Conservation (phyloP, 768 basidiomycete species). For the Termitomyces sp. region DNA sequence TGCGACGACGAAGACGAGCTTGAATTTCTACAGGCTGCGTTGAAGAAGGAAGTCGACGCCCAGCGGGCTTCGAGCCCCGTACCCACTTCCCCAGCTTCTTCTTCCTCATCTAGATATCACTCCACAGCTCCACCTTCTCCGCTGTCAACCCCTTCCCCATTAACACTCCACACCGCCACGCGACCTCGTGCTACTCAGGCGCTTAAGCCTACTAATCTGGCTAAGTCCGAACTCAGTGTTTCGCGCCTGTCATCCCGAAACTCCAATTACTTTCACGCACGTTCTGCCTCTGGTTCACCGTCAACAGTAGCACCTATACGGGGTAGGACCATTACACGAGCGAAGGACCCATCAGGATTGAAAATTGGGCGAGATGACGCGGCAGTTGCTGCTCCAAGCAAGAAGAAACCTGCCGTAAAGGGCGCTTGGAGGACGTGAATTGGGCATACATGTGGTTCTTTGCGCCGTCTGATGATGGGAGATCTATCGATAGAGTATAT, state of each 20-base stretch:
- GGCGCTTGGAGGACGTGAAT: not conserved
- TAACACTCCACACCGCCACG: not conserved
- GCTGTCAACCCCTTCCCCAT: not conserved
- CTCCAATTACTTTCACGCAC: not conserved
- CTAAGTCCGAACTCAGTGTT: not conserved
- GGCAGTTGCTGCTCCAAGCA: not conserved
- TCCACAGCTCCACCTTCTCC: not conserved
- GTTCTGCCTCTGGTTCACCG: not conserved
- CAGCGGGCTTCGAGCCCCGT: not conserved
- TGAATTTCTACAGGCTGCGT: not conserved
- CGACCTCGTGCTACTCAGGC: not conserved
- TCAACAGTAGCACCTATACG: not conserved
- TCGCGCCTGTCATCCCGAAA: not conserved
- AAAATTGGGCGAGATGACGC: not conserved
- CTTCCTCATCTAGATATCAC: not conserved
- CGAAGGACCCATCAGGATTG: slow-evolving; percentile 3
- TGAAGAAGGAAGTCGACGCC: not conserved
- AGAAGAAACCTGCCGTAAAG: not conserved
- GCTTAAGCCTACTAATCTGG: not conserved
- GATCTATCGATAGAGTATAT: not conserved
- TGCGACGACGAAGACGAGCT: slow-evolving; percentile 13
- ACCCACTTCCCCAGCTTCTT: not conserved
- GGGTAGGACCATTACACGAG: not conserved
- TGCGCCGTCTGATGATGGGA: too few relatives aligned
- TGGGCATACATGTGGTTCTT: too few relatives aligned